phyloP scores from a whole-genome alignment of 768 basidiomycete species.

The Hydnomerulius pinastri region DNA sequence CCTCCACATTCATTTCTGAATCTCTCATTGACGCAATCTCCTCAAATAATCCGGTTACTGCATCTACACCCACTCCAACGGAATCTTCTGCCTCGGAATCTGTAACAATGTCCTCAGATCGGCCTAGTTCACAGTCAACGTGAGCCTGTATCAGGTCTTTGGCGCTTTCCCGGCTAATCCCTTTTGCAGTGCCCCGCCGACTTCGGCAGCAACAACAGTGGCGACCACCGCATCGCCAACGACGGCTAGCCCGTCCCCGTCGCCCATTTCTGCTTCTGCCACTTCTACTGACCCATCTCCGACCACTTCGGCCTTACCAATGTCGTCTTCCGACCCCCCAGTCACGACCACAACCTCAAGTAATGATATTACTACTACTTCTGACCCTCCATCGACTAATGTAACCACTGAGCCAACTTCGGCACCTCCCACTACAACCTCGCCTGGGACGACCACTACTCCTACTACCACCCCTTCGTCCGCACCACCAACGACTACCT shows the following conservation, averaged over 20 bases:
- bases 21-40: conserved; percentile 17
- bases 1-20: conserved; percentile 9
- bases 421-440: conserved; percentile 20
- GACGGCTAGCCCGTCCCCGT: conserved; percentile 15
- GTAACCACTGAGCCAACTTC: too few relatives aligned
- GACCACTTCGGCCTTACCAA: conserved; percentile 10
- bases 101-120: conserved; percentile 11
- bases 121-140: conserved; percentile 17
- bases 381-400: conserved; percentile 20
- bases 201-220: conserved; percentile 13
- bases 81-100: conserved; percentile 11
- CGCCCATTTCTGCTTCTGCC: conserved; percentile 6
- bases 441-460: conserved; percentile 17
- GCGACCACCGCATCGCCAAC: conserved; percentile 10
- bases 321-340: conserved; percentile 15
- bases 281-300: conserved; percentile 7
- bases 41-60: conserved; percentile 23
- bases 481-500: conserved; percentile 1
- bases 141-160: conserved; percentile 21
- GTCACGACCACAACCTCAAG: conserved; percentile 20
- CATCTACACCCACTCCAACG: conserved; percentile 11
- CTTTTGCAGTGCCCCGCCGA: conserved; percentile 12
- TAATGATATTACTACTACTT: conserved; percentile 18
- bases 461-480: conserved; percentile 6
- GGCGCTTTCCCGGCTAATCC: conserved; percentile 14